These are phyloP conservation scores for Alternaria metachromatica DNA, from an alignment of 2,329 filamentous ascomycete genomes.

Conservation along the genomic window DNA sequence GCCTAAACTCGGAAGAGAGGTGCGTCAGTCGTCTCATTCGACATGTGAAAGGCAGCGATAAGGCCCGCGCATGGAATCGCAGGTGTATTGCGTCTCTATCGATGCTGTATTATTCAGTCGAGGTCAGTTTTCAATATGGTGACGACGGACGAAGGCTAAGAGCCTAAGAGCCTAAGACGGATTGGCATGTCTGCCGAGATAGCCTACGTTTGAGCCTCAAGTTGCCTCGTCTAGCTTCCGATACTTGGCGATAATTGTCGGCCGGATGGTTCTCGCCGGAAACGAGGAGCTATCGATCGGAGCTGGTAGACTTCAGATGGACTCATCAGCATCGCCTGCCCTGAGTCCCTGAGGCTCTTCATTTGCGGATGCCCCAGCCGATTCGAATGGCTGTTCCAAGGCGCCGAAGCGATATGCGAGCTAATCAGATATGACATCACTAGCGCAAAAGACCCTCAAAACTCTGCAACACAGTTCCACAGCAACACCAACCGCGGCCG, in stretches of 20 bases:
- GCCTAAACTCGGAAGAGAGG: slow-evolving; percentile 2
- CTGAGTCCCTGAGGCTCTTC: slow-evolving; percentile 14
- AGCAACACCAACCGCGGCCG: slow-evolving; percentile 39
- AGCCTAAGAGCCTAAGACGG: background rate
- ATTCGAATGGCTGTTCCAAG: slow-evolving; percentile 4
- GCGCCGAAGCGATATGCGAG: slow-evolving; percentile 24
- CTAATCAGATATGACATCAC: slow-evolving; percentile 34
- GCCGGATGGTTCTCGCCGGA: slow-evolving; percentile 28
- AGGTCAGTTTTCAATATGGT: background rate
- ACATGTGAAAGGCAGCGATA: slow-evolving; percentile 1
- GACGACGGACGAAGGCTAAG: background rate
- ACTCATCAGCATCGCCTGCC: background rate
- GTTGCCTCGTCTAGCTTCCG: slow-evolving; percentile 4
- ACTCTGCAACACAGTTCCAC: slow-evolving; percentile 31
- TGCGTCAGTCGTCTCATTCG: background rate
- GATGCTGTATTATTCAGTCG: background rate
- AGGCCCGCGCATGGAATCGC: background rate
- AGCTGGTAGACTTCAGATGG: background rate
- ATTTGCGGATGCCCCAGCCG: slow-evolving; percentile 12
- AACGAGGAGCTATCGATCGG: slow-evolving; percentile 17
- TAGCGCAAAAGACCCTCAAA: slow-evolving; percentile 24
- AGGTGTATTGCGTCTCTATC: background rate
- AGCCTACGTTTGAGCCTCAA: slow-evolving; percentile 26
- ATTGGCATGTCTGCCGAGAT: slow-evolving; percentile 13
- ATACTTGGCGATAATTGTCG: slow-evolving; percentile 25